Conservation (phyloP, 1,139 yeast genomes). For the Lodderomyces orthopsilosis region DNA sequence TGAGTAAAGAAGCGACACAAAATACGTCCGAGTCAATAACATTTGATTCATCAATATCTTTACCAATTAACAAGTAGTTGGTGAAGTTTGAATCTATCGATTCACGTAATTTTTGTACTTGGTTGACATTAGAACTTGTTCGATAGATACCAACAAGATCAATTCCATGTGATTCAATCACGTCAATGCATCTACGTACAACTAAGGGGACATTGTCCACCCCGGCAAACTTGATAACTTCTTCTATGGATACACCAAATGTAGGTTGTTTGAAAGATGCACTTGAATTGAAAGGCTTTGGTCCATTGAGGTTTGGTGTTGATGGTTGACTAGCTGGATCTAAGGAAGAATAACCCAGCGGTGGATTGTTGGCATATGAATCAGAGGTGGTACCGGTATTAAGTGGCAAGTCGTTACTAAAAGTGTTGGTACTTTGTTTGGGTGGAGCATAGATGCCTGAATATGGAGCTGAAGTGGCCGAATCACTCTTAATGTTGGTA, state of each 20-base stretch:
- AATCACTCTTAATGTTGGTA: constrained; percentile 2
- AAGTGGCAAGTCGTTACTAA: neutral
- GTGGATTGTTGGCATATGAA: constrained; percentile 2
- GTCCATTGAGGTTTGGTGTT: constrained; percentile 38
- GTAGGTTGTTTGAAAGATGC: constrained; percentile 41
- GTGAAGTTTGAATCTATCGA: constrained; percentile 79
- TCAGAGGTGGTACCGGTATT: neutral
- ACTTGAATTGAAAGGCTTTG: constrained; percentile 32
- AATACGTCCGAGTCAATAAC: constrained; percentile 68
- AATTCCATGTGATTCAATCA: constrained; percentile 79
- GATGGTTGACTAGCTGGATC: constrained; percentile 32
- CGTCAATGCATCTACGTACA: constrained; percentile 83
- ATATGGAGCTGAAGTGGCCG: constrained; percentile 4
- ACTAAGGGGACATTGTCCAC: constrained; percentile 88
- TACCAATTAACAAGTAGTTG: constrained; percentile 48
- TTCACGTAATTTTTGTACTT: constrained; percentile 69
- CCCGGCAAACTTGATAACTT: constrained; percentile 72
- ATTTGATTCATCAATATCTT: constrained; percentile 43
- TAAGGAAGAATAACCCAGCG: constrained; percentile 26
- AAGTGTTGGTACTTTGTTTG: constrained; percentile 1
- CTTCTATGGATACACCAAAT: constrained; percentile 79
- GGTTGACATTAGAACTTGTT: constrained; percentile 73
- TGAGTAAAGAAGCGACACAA: constrained; percentile 67
- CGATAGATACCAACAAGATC: constrained; percentile 89
- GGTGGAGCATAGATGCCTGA: constrained; percentile 3